Base-by-base conservation (phyloP, 1,139 yeast genomes). In the Torulaspora pretoriensis region DNA sequence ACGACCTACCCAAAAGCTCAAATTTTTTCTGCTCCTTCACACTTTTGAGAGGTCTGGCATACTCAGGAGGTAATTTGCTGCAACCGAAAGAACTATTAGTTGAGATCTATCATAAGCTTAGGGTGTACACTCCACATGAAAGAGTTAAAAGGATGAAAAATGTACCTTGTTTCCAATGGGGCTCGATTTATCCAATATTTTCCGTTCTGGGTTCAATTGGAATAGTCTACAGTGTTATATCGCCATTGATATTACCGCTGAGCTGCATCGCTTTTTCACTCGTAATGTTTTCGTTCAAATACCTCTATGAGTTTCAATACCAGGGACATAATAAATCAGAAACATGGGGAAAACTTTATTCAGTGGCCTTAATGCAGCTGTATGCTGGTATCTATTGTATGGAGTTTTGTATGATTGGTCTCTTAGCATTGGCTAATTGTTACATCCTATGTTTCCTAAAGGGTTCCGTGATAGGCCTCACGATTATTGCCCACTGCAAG, bases 181-280 rank as follows among this genome's bases (percentile, higher is more conserved):
- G 96, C 0, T 74, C 90, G 0, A 65, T 77, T 0, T 88, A 83
- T 56, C 90, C 96, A 0, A 72, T 80, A 0, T 82, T 82, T 53
- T 80, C 96, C 1, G 81, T 85, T 4, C 73, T 85, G 54, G 90
- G 83, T 0, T 77, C 87, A 7, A 86, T 89, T 47, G 87, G 92
- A 0, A 65, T 89, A 26, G 80, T 85, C 0, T 88, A 86, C 57
- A 75, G 88, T 5, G 77, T 87, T 4, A 77, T 89, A 7, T 81
- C 95, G 0, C 97, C 97, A 1, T 55, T 87, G 45, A 83, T 89
- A 2, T 70, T 85, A 3, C 61, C 85, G 0, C 79, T 84, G 53
- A 73, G 86, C 29, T 67, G 78, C 4, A 61, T 83, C 47, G 73
- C 88, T 2, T 77, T 87, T 44, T 56, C 68, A 0, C 63, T 85